Base-by-base conservation (phyloP, 192 early-diverging fungal species). In the Backusella parvicylindrica region DNA sequence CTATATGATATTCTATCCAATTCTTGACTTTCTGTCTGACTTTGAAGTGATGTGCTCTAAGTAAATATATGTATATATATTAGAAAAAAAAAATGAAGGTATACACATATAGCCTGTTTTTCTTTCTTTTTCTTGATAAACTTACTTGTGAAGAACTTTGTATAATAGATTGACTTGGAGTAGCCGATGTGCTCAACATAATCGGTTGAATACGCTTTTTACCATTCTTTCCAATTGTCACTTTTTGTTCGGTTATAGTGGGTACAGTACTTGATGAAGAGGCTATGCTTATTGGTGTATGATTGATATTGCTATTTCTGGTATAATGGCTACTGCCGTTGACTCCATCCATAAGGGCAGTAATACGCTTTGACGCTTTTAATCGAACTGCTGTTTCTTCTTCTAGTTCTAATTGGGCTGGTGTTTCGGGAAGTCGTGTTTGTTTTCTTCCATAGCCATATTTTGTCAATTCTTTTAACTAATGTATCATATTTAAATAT, bases 191-290 rank as follows among this genome's bases (percentile, higher is more conserved):
- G 69, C 50, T 75, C 70, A 47, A 82, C 68, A 21, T 76, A 69
- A 89, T 50, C 2, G 93, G 96, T 33, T 90, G 89, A 38, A 98
- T 96, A 6, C 96, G 85, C 68, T 92, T 94, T 81, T 93, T 92
- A 11, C 96, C 96, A 74, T 92, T 86, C 50, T 90, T 91, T 13
- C 91, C 93, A 64, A 89, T 81, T 0, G 93, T 89, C 33, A 93
- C 86, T 1, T 71, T 81, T 71, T 93, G 91, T 38, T 84, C 78
- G 0, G 49, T n/a, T 18, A 56, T 21, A 32, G 64, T 79, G 23
- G 65, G 9, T 5, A 21, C 18, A 21, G 50, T 47, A 60, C 71
- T 75, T 13, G 53, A 41, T 11, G 75, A 71, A 26, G 69, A 71
- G 2, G 38, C 30, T 5, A 76, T 35, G 11, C 2, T 49, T 6